Base-by-base conservation (phyloP, 345 rosid genomes). In the Brassica cretica region DNA sequence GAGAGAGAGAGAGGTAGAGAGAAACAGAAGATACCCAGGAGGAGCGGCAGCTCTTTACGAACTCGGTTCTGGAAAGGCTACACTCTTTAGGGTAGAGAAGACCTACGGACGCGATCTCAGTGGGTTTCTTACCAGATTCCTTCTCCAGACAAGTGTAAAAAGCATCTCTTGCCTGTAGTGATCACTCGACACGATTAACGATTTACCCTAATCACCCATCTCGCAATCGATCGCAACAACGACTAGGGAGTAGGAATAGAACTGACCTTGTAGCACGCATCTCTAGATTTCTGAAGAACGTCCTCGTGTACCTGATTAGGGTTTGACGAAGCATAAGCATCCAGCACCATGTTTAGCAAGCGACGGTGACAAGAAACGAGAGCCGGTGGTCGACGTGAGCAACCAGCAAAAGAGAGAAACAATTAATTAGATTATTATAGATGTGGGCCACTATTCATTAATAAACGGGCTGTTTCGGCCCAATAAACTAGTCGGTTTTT, bases 41-140 rank as follows among this genome's bases (percentile, higher is more conserved):
- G 79, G 92, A 77, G 6, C 97, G 86, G 62, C 97, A 92, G 70
- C 46, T 80, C 49, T 83, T 83, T 37, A 83, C 90, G 44, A 78
- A 89, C 60, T 83, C 87, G 3, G 74, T 87, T 79, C 98, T 74
- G 11, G 82, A 80, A 39, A 33, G 30, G 77, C 89, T 92, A 60
- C 97, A 90, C 32, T 90, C 92, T 1, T 69, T 37, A 24, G 97
- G 97, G 72, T 88, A 91, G 18, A 91, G 72, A 46, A 92, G 88
- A 69, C 96, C 99, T 0, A 90, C 99, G 0, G 94, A 84, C 0
- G 86, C 99, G 29, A 86, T 88, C 71, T 92, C 97, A 7, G 93
- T 84, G 9, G 85, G 92, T 59, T 88, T 90, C 80, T 89, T 91
- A 46, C 81, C 81, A 18, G 96, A 88, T 29, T 90, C 85, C 78